Base-by-base conservation (phyloP, 2,329 filamentous ascomycete genomes). In the Trichoderma sp. region DNA sequence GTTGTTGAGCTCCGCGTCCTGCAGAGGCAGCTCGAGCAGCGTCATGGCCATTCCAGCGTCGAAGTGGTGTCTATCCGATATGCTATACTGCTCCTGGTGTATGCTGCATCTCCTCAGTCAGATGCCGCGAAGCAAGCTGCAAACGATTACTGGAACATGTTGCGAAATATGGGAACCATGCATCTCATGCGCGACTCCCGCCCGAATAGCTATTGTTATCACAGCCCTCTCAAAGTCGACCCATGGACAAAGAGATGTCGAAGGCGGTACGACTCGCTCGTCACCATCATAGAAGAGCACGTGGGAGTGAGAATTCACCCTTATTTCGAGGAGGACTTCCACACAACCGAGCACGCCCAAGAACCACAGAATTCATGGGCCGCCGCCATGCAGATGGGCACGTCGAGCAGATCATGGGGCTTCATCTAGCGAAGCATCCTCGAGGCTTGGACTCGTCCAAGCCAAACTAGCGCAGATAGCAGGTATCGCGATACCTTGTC, bases 271-370 rank as follows among this genome's bases (percentile, higher is more conserved):
- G 83, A 85, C 16, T 79, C 81, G 4, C 82, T 83, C 3, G 80
- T 83, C 9, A 79, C 82, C 53, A 82, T 87, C 31, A 77, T 87
- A 31, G 81, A 85, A 72, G 80, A 84, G 71, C 83, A 85, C 66
- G 81, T 83, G 14, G 83, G 83, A 9, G 82, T 86, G 56, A 83
- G 81, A 69, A 78, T 86, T 9, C 78, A 83, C 12, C 81, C 84
- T 3, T 86, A 87, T 75, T 87, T 86, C 75, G 85, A 86, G 63
- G 85, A 86, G 75, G 85, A 87, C 71, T 85, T 86, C 77, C 85
- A 87, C 63, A 84, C 81, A 3, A 80, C 81, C 8, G 81, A 85
- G 62, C 85, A 87, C 73, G 84, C 81, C 4, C 80, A 80, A 7
- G 84, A 85, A 24, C 75, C 83, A 6, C 81, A 83, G 59, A 83